Evolutionary conservation across 2,329 filamentous ascomycete genomes (phyloP), one percentile per base, ranked within the genome.

Genomic region (Venturia pyrina): DNA sequence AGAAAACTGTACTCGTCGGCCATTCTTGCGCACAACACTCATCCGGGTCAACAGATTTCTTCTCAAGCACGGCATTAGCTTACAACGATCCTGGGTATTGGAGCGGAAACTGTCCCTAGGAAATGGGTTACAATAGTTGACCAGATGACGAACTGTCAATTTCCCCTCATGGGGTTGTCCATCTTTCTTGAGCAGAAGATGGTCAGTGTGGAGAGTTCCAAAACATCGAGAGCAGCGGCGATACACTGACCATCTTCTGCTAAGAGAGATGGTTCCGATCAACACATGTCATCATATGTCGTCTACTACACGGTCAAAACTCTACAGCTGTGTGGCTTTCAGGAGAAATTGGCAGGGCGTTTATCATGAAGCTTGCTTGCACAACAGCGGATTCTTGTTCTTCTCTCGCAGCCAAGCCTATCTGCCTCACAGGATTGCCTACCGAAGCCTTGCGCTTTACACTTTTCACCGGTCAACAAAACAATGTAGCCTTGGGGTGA

Each of bases 1-100:
- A 90, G 72, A 88, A 89, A 74, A 89, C 85, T 7, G 89, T 96
- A 63, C 81, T 90, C 24, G 91, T 96, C 32, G 93, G 92, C 53
- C 53, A 40, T 21, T 59, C 53, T 37, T 59, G 53, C 32, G 24
- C 53, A 8, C 15, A 34, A 37, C 53, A 59, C 28, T 59, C 53
- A 13, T 32, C 53, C 32, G 32, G 32, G 1, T 59, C 32, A 5
- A 59, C 28, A 17, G 37, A 32, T 21, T 13, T 37, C 19, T n/a
- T 21, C 53, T 37, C 53, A 17, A 59, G 32, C 19, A 59, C 32
- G n/a, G 17, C 28, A n/a, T 19, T 37, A n/a, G 17, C 53, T 11
- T 37, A 37, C 32, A 53, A 24, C 62, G 24, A 64, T 50, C 53
- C 44, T 48, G 62, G 44, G 13, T 64, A 53, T 37, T 64, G 62